Percentiles rank a stretch among this genome's conserved stretches.
phyloP scores from a whole-genome alignment of 2,329 filamentous ascomycete species.

The Neocucurbitaria cava region DNA sequence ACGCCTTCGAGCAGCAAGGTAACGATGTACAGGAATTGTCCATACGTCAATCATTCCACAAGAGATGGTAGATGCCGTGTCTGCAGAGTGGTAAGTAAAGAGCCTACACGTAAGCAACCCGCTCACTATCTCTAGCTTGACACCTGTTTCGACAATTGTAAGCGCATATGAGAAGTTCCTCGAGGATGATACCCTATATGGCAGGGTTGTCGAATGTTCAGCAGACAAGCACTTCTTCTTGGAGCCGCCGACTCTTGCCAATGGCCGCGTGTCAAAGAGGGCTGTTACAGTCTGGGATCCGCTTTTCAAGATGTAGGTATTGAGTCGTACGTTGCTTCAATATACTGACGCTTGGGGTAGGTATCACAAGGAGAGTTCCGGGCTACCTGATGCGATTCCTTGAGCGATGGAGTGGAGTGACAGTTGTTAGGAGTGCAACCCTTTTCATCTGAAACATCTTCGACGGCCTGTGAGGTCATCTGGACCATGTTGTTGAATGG shows the following conservation, averaged over 20 bases:
- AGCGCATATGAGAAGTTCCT: conserved; percentile 56
- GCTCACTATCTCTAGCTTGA: conserved; percentile 26
- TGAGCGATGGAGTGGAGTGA: conserved; percentile 3
- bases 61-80: conserved; percentile 38
- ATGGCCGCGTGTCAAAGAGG: conserved; percentile 53
- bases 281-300: conserved; percentile 59
- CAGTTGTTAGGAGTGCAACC: not conserved
- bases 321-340: not conserved
- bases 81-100: conserved; percentile 24
- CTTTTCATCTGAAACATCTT: conserved; percentile 1
- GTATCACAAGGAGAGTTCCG: conserved; percentile 53
- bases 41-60: conserved; percentile 47
- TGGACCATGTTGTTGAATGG: not conserved
- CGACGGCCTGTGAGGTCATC: not conserved
- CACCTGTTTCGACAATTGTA: conserved; percentile 53
- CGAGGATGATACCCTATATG: conserved; percentile 53
- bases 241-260: conserved; percentile 45
- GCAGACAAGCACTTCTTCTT: conserved; percentile 52
- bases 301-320: conserved; percentile 50
- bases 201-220: conserved; percentile 56
- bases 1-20: not conserved
- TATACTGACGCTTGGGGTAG: conserved; percentile 17
- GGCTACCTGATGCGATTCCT: conserved; percentile 48
- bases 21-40: conserved; percentile 50
- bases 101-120: not conserved